A percentile compares a stretch with the other conserved stretches of the same genome.
phyloP scores from a whole-genome alignment of 495 filamentous ascomycete species.

The Parachaetomium inaequale region DNA sequence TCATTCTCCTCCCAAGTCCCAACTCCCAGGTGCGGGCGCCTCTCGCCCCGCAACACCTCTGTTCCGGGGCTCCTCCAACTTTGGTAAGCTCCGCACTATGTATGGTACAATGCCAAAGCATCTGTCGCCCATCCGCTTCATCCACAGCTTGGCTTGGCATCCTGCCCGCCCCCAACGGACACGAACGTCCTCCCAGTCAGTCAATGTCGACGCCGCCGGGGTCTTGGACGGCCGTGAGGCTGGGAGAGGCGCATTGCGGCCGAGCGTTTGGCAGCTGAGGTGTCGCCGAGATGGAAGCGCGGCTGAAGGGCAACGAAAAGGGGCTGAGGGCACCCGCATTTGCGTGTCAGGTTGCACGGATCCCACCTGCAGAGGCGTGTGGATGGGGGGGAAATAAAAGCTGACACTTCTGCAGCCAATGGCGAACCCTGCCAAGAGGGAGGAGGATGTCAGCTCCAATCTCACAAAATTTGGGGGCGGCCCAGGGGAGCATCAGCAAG shows the following conservation, averaged over 20 bases:
- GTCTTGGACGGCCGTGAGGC: background rate
- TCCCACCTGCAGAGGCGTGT: too few species aligned
- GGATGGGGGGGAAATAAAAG: too few species aligned
- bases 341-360: too few species aligned
- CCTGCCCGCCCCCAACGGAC: background rate
- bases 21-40: background rate
- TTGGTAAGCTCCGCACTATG: background rate
- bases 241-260: background rate
- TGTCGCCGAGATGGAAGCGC: too few species aligned
- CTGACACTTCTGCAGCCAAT: too few species aligned
- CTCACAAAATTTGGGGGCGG: too few species aligned
- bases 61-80: background rate
- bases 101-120: background rate
- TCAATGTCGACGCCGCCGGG: background rate
- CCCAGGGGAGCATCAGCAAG: too few species aligned
- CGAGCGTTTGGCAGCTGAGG: background rate
- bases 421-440: too few species aligned
- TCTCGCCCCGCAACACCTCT: background rate
- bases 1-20: background rate
- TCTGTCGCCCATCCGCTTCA: background rate
- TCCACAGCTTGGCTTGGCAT: background rate
- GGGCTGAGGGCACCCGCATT: too few species aligned
- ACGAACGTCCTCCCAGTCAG: background rate
- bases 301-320: too few species aligned
- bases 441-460: too few species aligned